A percentile compares a stretch with the other conserved stretches of the same genome.
Evolutionary conservation across 768 basidiomycete genomes (phyloP).

Genomic region (Steccherinum ochraceum): DNA sequence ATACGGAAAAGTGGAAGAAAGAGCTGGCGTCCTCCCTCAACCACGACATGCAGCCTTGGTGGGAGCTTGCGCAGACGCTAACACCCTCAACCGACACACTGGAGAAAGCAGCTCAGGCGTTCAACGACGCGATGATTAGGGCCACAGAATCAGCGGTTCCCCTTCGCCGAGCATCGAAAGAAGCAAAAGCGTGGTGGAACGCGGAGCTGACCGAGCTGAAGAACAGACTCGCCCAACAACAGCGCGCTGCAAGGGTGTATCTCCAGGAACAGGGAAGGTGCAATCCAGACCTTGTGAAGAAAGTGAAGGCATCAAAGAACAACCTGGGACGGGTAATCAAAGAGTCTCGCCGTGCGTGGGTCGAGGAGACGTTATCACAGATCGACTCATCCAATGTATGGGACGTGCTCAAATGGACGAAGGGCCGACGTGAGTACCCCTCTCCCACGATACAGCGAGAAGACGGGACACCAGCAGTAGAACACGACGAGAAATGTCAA

Average conservation of each 20-base stretch:
- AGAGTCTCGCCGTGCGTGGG: background rate
- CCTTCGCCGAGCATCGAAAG: background rate
- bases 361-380: background rate
- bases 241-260: background rate
- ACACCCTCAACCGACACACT: background rate
- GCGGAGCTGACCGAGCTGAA: no score
- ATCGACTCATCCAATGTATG: background rate
- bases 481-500: background rate
- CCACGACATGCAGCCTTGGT: background rate
- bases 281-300: no score
- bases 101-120: background rate
- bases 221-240: no score
- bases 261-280: background rate
- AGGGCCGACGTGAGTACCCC: background rate
- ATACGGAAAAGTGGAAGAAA: background rate
- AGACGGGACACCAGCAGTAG: background rate
- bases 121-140: background rate
- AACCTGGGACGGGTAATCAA: background rate
- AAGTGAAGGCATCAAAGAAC: background rate
- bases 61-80: background rate
- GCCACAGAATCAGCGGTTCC: background rate
- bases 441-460: background rate
- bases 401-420: background rate
- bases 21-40: background rate
- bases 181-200: background rate